Percentiles rank a stretch among this genome's conserved stretches.
Evolutionary conservation across 768 basidiomycete species (phyloP).

Genomic region (Boletus bicolor): DNA sequence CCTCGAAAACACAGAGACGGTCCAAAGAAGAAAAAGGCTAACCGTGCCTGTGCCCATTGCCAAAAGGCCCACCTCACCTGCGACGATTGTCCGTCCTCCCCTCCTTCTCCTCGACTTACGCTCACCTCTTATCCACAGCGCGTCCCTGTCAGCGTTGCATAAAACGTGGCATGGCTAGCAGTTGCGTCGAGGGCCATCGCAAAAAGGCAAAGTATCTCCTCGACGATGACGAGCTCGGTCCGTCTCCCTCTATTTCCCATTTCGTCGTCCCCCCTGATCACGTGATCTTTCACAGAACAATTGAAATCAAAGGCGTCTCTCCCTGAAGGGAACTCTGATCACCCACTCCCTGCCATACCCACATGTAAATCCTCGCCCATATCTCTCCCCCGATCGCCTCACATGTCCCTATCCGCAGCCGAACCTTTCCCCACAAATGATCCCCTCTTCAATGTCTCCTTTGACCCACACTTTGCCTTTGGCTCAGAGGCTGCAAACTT

Average conservation of each 20-base stretch:
- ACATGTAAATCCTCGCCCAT: slow-evolving; percentile 28
- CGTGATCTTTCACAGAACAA: slow-evolving; percentile 36
- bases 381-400: slow-evolving; percentile 1
- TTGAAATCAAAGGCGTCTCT: slow-evolving; percentile 32
- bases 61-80: slow-evolving; percentile 99
- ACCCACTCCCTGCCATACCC: slow-evolving; percentile 24
- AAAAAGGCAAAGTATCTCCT: slow-evolving; percentile 98
- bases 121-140: slow-evolving; percentile 46
- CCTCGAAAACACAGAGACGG: slow-evolving; percentile 63
- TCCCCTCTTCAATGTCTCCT: slow-evolving; percentile 56
- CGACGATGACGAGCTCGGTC: slow-evolving; percentile 91
- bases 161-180: slow-evolving; percentile 85
- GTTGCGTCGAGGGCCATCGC: slow-evolving; percentile 90
- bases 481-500: slow-evolving; percentile 89
- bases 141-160: slow-evolving; percentile 95
- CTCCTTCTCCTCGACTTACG: not conserved
- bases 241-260: slow-evolving; percentile 15
- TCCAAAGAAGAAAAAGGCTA: slow-evolving; percentile 94
- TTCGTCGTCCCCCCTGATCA: slow-evolving; percentile 19
- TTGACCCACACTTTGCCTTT: slow-evolving; percentile 64
- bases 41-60: slow-evolving; percentile 90
- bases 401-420: slow-evolving; percentile 29
- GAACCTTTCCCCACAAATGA: slow-evolving; percentile 54
- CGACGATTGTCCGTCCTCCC: slow-evolving; percentile 77
- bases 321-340: slow-evolving; percentile 32